Conservation (phyloP, 805 yeast genomes). For the Hanseniaspora pseudoguilliermondii region DNA sequence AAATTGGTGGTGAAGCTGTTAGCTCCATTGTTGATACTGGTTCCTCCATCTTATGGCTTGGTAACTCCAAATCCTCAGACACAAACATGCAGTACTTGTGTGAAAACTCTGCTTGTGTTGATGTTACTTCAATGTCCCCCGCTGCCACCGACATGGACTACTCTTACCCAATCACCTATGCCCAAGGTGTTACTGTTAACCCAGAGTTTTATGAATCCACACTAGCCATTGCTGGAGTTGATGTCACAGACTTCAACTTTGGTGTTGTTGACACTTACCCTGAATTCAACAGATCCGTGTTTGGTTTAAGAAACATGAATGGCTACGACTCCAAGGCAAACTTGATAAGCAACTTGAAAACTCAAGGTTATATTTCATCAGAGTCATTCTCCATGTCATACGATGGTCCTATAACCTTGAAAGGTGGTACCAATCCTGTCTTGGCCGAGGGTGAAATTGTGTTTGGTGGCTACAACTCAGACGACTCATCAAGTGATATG, state of each 20-base stretch:
- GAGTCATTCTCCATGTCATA: slow-evolving; percentile 9
- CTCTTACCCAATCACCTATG: neutral
- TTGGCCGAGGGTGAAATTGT: slow-evolving; percentile 10
- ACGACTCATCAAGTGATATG: neutral
- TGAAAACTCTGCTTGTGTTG: neutral
- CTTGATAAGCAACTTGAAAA: neutral
- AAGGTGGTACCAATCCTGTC: neutral
- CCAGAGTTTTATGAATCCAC: neutral
- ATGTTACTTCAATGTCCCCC: neutral
- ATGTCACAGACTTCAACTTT: slow-evolving; percentile 4
- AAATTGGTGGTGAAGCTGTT: slow-evolving; percentile 6
- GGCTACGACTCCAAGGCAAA: neutral
- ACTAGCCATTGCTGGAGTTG: slow-evolving; percentile 6
- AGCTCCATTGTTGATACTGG: slow-evolving; percentile 12
- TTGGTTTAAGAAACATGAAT: slow-evolving; percentile 13
- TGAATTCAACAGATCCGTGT: slow-evolving; percentile 7
- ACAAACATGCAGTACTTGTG: neutral
- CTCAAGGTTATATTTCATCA: neutral
- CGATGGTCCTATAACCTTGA: slow-evolving; percentile 8
- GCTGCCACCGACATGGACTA: neutral
- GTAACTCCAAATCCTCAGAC: neutral
- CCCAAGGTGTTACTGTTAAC: slow-evolving; percentile 6
- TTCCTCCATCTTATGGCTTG: slow-evolving; percentile 12
- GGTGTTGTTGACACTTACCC: slow-evolving; percentile 11
- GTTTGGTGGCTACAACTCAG: slow-evolving; percentile 13